Conservation (phyloP, 2,329 filamentous ascomycete species). For the Epichloe festucae region DNA sequence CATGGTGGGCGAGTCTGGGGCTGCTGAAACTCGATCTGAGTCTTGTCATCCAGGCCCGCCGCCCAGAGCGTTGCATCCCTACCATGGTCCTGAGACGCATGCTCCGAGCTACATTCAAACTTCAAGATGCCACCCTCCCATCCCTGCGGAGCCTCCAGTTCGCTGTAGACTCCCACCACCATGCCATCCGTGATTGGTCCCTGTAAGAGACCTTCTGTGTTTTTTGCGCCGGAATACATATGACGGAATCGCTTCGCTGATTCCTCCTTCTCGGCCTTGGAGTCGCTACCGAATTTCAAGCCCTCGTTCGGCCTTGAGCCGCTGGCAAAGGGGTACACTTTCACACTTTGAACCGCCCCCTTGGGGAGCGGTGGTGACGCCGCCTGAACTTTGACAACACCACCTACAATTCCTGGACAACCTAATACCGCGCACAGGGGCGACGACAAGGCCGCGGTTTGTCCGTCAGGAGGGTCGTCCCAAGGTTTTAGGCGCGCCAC, state of each 20-base stretch:
- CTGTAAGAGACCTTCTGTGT: slow-evolving; percentile 51
- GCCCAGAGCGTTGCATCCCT: slow-evolving; percentile 54
- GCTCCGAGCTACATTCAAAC: slow-evolving; percentile 43
- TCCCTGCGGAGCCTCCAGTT: slow-evolving; percentile 38
- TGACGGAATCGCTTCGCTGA: slow-evolving; percentile 57
- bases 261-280: slow-evolving; percentile 70
- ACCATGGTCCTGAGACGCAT: slow-evolving; percentile 23
- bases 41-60: slow-evolving; percentile 60
- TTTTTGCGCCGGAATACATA: slow-evolving; percentile 49
- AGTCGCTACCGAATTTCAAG: slow-evolving; percentile 78
- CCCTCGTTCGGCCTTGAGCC: slow-evolving; percentile 46
- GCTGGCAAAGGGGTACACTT: slow-evolving; percentile 66
- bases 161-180: slow-evolving; percentile 49
- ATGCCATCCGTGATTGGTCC: slow-evolving; percentile 86
- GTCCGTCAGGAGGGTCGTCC: slow-evolving; percentile 76
- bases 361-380: slow-evolving; percentile 60
- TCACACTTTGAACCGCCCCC: slow-evolving; percentile 51
- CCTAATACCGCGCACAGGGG: slow-evolving; percentile 63
- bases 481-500: slow-evolving; percentile 66
- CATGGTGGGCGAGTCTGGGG: slow-evolving; percentile 55
- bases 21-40: slow-evolving; percentile 62
- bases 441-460: slow-evolving; percentile 67
- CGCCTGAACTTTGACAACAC: slow-evolving; percentile 75
- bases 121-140: slow-evolving; percentile 80
- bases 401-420: slow-evolving; percentile 63